Evolutionary conservation across 805 yeast species (phyloP).

Genomic region (Wickerhamomyces kurtzmanii): DNA sequence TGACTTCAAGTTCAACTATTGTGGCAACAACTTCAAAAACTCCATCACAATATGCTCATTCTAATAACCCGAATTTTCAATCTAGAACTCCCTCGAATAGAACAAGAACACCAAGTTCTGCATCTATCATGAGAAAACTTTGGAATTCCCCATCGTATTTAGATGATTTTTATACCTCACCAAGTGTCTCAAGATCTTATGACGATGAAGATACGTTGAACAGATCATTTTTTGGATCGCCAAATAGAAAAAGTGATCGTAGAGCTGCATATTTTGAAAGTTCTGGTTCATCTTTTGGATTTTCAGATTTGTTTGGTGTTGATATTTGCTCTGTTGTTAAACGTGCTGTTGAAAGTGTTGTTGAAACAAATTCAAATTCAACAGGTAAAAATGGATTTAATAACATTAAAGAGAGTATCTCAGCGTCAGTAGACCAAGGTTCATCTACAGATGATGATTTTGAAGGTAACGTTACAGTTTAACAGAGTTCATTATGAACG

Average conservation of each 20-base stretch:
- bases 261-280: conserved; percentile 7
- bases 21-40: conserved; percentile 23
- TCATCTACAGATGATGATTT: conserved; percentile 3
- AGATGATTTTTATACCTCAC: conserved; percentile 58
- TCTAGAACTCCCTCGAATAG: conserved; percentile 18
- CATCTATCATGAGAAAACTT: conserved; percentile 36
- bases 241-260: conserved; percentile 13
- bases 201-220: conserved; percentile 18
- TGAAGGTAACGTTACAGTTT: conserved; percentile 3
- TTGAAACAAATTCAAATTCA: conserved; percentile 2
- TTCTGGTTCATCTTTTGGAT: conserved; percentile 8
- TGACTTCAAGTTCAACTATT: conserved; percentile 27
- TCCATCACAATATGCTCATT: conserved; percentile 18
- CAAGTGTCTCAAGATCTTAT: conserved; percentile 19
- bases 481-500: too few species aligned
- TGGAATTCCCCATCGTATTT: conserved; percentile 62
- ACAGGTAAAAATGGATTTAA: background rate
- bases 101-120: conserved; percentile 19
- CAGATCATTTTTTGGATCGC: conserved; percentile 25
- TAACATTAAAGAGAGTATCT: too few species aligned
- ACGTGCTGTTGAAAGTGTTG: conserved; percentile 28
- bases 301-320: conserved; percentile 42
- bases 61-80: background rate
- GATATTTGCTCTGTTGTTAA: conserved; percentile 40
- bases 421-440: background rate